Evolutionary conservation across 2,329 filamentous ascomycete species (phyloP).

Genomic region (Cadophora sp.): DNA sequence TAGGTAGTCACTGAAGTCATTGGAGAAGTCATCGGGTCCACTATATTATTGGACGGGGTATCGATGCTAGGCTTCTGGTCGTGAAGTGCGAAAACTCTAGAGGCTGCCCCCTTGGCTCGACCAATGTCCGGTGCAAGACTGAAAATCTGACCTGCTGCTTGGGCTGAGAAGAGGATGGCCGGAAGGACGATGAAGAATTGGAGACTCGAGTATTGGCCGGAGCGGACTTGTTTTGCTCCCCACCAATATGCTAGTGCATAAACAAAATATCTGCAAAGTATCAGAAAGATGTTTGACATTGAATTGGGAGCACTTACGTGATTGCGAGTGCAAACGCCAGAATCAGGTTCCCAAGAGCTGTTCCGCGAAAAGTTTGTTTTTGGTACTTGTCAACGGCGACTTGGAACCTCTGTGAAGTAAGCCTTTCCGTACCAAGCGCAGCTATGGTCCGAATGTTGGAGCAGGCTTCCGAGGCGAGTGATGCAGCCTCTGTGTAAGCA

Average conservation of each 20-base stretch:
- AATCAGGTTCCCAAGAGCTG: slow-evolving; percentile 61
- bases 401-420: slow-evolving; percentile 59
- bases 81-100: slow-evolving; percentile 60
- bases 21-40: background rate
- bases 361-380: slow-evolving; percentile 59
- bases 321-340: slow-evolving; percentile 58
- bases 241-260: slow-evolving; percentile 84
- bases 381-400: slow-evolving; percentile 56
- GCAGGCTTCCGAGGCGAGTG: slow-evolving; percentile 71
- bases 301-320: slow-evolving; percentile 29
- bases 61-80: slow-evolving; percentile 48
- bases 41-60: slow-evolving; percentile 2
- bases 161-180: slow-evolving; percentile 74
- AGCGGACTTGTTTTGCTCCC: slow-evolving; percentile 73
- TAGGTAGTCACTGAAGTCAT: background rate
- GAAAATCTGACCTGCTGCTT: slow-evolving; percentile 78
- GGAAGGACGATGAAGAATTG: slow-evolving; percentile 80
- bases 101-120: slow-evolving; percentile 66
- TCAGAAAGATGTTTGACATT: slow-evolving; percentile 26
- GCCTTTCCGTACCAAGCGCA: slow-evolving; percentile 59
- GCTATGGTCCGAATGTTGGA: slow-evolving; percentile 71
- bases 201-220: slow-evolving; percentile 66
- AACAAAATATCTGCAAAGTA: slow-evolving; percentile 68
- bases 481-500: slow-evolving; percentile 68
- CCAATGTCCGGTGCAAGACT: slow-evolving; percentile 78